Evolutionary conservation across 2,329 filamentous ascomycete genomes (phyloP).

Genomic region (Mycosphaerelloides madeirae): DNA sequence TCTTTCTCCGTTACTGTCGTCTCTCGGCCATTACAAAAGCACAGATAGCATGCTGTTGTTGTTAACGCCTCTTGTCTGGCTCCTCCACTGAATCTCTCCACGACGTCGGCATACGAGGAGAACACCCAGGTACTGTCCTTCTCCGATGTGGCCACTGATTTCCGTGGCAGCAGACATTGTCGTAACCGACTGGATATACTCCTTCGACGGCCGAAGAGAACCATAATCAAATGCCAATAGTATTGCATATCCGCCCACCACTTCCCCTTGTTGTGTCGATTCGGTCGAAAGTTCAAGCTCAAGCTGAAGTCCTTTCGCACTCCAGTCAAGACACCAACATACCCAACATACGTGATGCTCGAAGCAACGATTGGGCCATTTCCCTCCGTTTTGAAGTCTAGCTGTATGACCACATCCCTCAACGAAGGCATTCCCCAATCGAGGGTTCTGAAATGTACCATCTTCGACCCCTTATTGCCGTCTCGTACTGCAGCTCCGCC

Average conservation of each 20-base stretch:
- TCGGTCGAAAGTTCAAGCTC: conserved; percentile 49
- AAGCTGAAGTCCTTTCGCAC: conserved; percentile 45
- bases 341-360: conserved; percentile 49
- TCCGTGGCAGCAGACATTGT: conserved; percentile 36
- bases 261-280: conserved; percentile 40
- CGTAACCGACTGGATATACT: conserved; percentile 53
- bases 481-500: conserved; percentile 41
- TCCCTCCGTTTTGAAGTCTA: conserved; percentile 36
- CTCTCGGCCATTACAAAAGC: conserved; percentile 48
- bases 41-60: conserved; percentile 55
- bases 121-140: conserved; percentile 2
- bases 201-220: conserved; percentile 51
- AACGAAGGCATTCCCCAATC: conserved; percentile 46
- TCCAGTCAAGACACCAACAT: conserved; percentile 50
- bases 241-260: conserved; percentile 36
- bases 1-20: conserved; percentile 56
- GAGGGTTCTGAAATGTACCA: conserved; percentile 54
- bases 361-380: conserved; percentile 41
- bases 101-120: conserved; percentile 27
- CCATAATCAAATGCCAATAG: conserved; percentile 47
- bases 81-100: conserved; percentile 27
- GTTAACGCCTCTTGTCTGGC: conserved; percentile 24
- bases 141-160: not conserved
- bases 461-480: conserved; percentile 26
- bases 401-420: conserved; percentile 38